Evolutionary conservation across 2,329 filamentous ascomycete species (phyloP).

Genomic region (Fusarium penzigii): DNA sequence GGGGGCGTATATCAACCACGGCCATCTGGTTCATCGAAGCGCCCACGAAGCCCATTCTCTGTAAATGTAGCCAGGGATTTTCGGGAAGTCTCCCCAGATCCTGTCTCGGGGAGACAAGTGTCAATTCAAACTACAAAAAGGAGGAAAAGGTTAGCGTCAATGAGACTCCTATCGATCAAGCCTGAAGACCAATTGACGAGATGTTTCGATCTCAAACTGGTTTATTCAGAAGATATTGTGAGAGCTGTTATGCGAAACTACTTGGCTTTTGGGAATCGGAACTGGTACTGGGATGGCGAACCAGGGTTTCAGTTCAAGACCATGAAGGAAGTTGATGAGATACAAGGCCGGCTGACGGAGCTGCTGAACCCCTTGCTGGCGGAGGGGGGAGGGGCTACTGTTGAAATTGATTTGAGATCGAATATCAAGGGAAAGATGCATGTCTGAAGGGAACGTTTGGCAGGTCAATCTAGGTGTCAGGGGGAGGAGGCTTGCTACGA

Average conservation of each 20-base stretch:
- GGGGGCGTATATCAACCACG: background rate
- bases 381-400: constrained; percentile 7
- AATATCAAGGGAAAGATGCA: constrained; percentile 30
- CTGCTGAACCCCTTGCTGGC: constrained; percentile 25
- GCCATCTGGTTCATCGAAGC: constrained; percentile 1
- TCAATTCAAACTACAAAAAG: background rate
- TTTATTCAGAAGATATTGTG: constrained; percentile 9
- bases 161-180: constrained; percentile 6
- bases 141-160: background rate
- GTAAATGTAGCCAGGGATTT: background rate
- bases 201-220: constrained; percentile 9
- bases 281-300: constrained; percentile 1
- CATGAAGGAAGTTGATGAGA: constrained; percentile 25
- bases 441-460: constrained; percentile 11
- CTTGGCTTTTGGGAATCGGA: constrained; percentile 6
- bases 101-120: background rate
- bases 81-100: constrained; percentile 17
- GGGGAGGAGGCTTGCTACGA: constrained; percentile 1
- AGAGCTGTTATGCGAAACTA: constrained; percentile 9
- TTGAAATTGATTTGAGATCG: constrained; percentile 29
- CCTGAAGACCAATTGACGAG: constrained; percentile 18
- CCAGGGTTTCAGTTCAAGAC: constrained; percentile 20
- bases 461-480: background rate
- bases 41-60: constrained; percentile 7
- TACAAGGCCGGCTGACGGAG: constrained; percentile 23